Evolutionary conservation across 768 basidiomycete species (phyloP).

Genomic region (Xerocomus brunneocitrinus): DNA sequence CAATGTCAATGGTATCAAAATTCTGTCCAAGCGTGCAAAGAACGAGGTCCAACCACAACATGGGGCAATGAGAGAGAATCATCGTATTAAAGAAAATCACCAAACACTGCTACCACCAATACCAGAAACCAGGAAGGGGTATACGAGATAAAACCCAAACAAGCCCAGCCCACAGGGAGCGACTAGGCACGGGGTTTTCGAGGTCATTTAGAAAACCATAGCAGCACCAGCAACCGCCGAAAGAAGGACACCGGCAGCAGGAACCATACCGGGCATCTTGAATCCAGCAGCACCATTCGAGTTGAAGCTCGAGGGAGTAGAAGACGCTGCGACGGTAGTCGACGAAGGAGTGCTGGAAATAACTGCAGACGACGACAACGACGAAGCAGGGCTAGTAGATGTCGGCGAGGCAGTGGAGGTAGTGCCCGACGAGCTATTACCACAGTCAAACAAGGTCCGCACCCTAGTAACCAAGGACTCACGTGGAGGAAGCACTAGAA

Average conservation of each 20-base stretch:
- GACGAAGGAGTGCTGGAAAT: background rate
- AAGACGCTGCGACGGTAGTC: slow-evolving; percentile 15
- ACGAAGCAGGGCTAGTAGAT: slow-evolving; percentile 8
- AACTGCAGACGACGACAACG: background rate
- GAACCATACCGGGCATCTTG: slow-evolving; percentile 31
- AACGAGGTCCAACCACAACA: slow-evolving; percentile 17
- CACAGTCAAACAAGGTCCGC: background rate
- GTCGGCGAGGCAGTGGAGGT: slow-evolving; percentile 5
- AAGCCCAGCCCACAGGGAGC: background rate
- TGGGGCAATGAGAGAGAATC: slow-evolving; percentile 8
- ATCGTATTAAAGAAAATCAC: slow-evolving; percentile 14
- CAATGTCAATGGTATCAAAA: background rate
- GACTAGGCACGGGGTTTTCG: background rate
- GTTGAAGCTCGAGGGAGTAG: slow-evolving; percentile 22
- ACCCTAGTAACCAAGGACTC: background rate
- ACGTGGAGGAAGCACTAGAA: slow-evolving; percentile 1
- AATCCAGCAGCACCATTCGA: slow-evolving; percentile 28
- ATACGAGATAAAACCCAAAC: slow-evolving; percentile 9
- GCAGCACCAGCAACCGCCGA: slow-evolving; percentile 48
- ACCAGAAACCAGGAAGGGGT: slow-evolving; percentile 13
- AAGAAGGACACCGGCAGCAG: slow-evolving; percentile 34
- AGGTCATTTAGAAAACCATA: slow-evolving; percentile 37
- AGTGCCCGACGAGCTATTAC: background rate
- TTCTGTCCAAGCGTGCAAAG: slow-evolving; percentile 17
- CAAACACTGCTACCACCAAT: slow-evolving; percentile 2